phyloP scores from a whole-genome alignment of 73 alveolate species.

The Paramecium tetraurelia region DNA sequence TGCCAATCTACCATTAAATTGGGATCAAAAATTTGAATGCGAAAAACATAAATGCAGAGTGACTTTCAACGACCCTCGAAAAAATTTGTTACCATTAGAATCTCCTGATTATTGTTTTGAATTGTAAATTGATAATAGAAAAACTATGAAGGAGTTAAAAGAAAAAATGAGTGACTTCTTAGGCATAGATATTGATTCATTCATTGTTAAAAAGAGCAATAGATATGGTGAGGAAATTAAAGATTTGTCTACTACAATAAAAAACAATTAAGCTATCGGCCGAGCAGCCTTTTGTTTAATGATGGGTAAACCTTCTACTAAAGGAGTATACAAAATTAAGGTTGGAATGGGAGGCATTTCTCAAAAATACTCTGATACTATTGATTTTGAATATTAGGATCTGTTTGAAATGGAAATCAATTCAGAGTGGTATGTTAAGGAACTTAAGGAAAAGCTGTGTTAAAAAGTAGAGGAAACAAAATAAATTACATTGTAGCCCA shows the following conservation, averaged over 20 bases:
- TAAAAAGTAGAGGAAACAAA: background rate
- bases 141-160: constrained; percentile 40
- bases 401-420: background rate
- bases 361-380: background rate
- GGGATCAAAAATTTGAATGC: constrained; percentile 52
- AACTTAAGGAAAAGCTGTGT: background rate
- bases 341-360: background rate
- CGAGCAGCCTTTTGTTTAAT: background rate
- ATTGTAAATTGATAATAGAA: constrained; percentile 40
- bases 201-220: constrained; percentile 20
- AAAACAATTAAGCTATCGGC: background rate
- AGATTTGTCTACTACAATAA: constrained; percentile 25
- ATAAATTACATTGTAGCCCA: background rate
- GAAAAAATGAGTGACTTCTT: background rate
- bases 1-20: background rate
- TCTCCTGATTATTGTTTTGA: constrained; percentile 46
- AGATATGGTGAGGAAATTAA: constrained; percentile 33
- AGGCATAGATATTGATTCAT: constrained; percentile 20
- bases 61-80: constrained; percentile 29
- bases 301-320: constrained; percentile 32
- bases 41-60: constrained; percentile 48
- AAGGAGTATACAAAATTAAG: background rate
- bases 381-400: background rate
- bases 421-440: background rate
- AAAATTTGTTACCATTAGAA: background rate